Evolutionary conservation across 257 asterid genomes (phyloP).

Genomic region (Solanum ahanhuiri): DNA sequence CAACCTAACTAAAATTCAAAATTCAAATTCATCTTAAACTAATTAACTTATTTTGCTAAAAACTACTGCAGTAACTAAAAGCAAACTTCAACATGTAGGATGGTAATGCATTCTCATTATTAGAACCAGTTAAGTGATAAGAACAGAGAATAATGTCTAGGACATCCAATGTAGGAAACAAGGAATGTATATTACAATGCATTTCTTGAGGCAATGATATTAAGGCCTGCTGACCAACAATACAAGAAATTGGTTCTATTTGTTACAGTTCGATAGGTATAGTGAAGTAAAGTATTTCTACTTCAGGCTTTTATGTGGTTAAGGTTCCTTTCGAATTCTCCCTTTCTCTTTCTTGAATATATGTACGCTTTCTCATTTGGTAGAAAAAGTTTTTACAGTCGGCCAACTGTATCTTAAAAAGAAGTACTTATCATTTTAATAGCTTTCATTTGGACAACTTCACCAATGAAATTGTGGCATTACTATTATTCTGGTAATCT

Average conservation of each 20-base stretch:
- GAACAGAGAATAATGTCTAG: background rate
- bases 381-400: background rate
- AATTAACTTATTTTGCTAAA: no score
- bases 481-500: background rate
- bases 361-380: background rate
- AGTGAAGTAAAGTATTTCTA: background rate
- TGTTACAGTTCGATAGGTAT: background rate
- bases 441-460: background rate
- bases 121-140: background rate
- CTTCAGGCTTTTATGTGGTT: background rate
- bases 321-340: background rate
- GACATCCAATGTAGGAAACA: background rate
- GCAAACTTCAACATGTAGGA: background rate
- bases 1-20: no score
- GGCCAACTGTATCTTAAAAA: background rate
- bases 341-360: background rate
- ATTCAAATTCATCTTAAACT: no score
- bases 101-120: background rate
- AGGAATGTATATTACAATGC: background rate
- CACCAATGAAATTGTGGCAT: background rate
- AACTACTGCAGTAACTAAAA: no score
- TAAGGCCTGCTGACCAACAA: background rate
- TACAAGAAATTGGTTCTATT: background rate
- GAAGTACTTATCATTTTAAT: background rate
- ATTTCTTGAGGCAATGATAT: background rate